phyloP scores from a whole-genome alignment of 495 filamentous ascomycete species.

The Talaromyces liani region DNA sequence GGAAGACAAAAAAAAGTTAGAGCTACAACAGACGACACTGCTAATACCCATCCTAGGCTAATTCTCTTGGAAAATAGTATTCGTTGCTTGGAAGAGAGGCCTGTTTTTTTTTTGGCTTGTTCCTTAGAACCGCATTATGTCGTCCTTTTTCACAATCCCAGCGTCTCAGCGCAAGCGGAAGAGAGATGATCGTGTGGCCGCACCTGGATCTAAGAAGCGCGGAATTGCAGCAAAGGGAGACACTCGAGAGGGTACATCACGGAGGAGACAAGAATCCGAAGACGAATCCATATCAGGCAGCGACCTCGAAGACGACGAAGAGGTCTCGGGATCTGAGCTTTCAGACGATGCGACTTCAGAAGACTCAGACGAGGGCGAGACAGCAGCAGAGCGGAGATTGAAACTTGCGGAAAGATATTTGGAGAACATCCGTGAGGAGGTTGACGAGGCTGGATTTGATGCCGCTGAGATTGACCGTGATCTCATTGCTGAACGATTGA shows the following conservation, averaged over 20 bases:
- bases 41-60: background rate
- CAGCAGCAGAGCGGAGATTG: slow-evolving; percentile 76
- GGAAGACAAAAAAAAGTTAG: background rate
- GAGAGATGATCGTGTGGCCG: slow-evolving; percentile 42
- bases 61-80: background rate
- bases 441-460: slow-evolving; percentile 73
- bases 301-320: slow-evolving; percentile 60
- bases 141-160: slow-evolving; percentile 79
- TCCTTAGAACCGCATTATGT: slow-evolving; percentile 41
- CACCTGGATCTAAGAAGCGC: slow-evolving; percentile 50
- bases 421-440: slow-evolving; percentile 78
- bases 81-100: background rate
- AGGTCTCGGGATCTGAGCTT: slow-evolving; percentile 29
- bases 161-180: slow-evolving; percentile 77
- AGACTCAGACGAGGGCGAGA: slow-evolving; percentile 62
- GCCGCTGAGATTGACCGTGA: slow-evolving; percentile 89
- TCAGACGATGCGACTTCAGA: slow-evolving; percentile 43
- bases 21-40: background rate
- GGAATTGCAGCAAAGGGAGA: slow-evolving; percentile 34
- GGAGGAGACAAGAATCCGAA: slow-evolving; percentile 32
- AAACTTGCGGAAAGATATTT: slow-evolving; percentile 90
- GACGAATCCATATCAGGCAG: slow-evolving; percentile 81
- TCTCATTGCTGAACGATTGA: slow-evolving; percentile 78
- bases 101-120: background rate
- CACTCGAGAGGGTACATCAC: slow-evolving; percentile 21